A percentile compares a stretch with the other conserved stretches of the same genome.
Conservation (phyloP, 2,329 filamentous ascomycete species). For the Arthrinium phaeospermum region DNA sequence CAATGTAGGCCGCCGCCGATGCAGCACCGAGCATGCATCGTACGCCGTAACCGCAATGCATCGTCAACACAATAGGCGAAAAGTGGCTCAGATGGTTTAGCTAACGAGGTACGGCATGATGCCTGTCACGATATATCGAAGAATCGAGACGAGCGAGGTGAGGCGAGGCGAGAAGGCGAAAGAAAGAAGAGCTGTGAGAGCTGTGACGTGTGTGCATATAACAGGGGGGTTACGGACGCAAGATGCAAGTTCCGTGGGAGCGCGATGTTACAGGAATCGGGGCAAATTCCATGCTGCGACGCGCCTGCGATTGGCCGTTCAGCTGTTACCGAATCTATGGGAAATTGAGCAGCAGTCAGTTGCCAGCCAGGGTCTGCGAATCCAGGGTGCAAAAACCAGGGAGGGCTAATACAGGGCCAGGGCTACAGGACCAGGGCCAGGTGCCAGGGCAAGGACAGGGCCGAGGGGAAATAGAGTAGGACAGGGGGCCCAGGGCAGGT, state of each 20-base stretch:
- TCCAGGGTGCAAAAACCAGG: not conserved
- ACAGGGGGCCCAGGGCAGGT: not conserved
- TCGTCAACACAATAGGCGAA: slow-evolving; percentile 1
- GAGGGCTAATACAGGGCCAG: not conserved
- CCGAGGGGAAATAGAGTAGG: not conserved
- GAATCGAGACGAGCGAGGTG: not conserved
- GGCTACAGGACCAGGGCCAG: not conserved
- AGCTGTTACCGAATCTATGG: slow-evolving; percentile 1
- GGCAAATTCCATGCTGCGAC: slow-evolving; percentile 6
- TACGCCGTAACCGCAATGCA: not conserved
- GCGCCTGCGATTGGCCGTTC: not conserved
- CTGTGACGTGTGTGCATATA: not conserved
- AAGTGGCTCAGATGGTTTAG: slow-evolving; percentile 6
- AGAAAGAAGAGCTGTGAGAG: not conserved
- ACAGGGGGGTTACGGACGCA: not conserved
- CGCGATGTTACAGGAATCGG: not conserved
- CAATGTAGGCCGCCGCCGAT: slow-evolving; percentile 9
- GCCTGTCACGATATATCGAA: not conserved
- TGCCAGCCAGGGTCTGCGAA: not conserved
- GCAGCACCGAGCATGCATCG: not conserved
- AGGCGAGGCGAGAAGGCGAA: not conserved
- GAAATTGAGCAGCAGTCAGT: not conserved
- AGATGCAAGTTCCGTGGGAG: slow-evolving; percentile 4
- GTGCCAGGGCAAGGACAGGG: not conserved
- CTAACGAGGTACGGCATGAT: not conserved